Base-by-base conservation (phyloP, 1,284 basidiomycete species). In the Takashimella tepidaria region DNA sequence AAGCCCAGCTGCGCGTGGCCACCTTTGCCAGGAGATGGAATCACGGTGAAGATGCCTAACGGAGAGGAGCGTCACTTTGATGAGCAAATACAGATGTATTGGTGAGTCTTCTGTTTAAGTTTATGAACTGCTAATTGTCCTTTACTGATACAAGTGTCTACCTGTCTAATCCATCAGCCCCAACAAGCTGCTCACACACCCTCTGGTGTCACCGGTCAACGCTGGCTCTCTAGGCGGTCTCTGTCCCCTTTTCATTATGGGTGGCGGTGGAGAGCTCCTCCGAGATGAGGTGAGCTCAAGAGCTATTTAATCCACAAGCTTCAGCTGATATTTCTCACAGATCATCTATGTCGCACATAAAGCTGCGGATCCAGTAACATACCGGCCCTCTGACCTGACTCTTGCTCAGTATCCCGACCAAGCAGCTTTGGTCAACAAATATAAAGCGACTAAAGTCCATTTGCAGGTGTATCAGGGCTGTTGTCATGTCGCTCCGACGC, bases 81-180 rank as follows among this genome's bases (percentile, higher is more conserved):
- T 40, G 74, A 77, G 31, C 79, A 80, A 55, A 72, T 80, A 19
- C 79, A 80, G 66, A 73, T 79, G 51, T 79, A 80, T 58, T 78
- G 70, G 70, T 72, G 41, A 40, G 69, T 57, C n/a, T n/a, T n/a
- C n/a, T n/a, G n/a, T n/a, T n/a, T n/a, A n/a, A n/a, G n/a, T n/a
- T n/a, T n/a, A n/a, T n/a, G n/a, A n/a, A n/a, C n/a, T n/a, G n/a
- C n/a, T n/a, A n/a, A n/a, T n/a, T n/a, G n/a, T n/a, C n/a, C n/a
- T n/a, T n/a, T 19, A 21, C 24, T 24, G 8, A 37, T 31, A 12
- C 6, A n/a, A 8, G 23, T 6, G 4, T 0, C 20, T 11, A 23
- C 19, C 47, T 43, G 10, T 22, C 45, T 20, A 4, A 47, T 12
- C 45, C 23, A 5, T 1, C 47, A 74, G 77, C 25, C 76, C 77